These are phyloP conservation scores for Wickerhamiella kurtzmanii DNA, from an alignment of 805 yeast species.

Conservation along the genomic window DNA sequence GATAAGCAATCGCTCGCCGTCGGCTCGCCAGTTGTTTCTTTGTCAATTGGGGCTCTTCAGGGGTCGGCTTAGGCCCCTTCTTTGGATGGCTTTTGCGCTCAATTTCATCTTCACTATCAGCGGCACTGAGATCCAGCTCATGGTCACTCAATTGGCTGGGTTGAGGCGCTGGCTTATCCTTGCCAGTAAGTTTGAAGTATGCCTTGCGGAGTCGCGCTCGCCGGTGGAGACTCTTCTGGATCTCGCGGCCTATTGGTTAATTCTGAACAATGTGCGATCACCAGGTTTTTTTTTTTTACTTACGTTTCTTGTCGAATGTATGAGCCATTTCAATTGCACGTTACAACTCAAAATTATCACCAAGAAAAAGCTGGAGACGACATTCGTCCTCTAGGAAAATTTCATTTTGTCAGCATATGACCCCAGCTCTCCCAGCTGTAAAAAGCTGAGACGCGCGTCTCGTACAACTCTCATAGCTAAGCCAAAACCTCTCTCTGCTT, in stretches of 20 bases:
- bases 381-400: not conserved
- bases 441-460: too few species aligned
- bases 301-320: not conserved
- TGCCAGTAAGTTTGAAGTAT: constrained; percentile 67
- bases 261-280: not conserved
- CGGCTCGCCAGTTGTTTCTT: constrained; percentile 29
- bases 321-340: not conserved
- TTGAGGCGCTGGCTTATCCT: constrained; percentile 32
- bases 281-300: not conserved
- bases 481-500: not conserved
- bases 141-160: not conserved
- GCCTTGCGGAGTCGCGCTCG: constrained; percentile 69
- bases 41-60: constrained; percentile 19
- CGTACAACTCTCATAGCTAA: too few species aligned
- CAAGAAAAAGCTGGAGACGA: too few species aligned
- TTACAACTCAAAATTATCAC: too few species aligned
- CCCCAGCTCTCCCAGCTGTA: too few species aligned
- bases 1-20: constrained; percentile 32
- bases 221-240: constrained; percentile 62
- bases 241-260: constrained; percentile 39
- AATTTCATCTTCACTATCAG: constrained; percentile 2
- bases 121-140: not conserved
- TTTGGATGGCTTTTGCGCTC: constrained; percentile 1
- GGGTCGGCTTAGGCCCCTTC: constrained; percentile 1
- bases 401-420: not conserved